Evolutionary conservation across 352 stramenopile species (phyloP).

Genomic region (Phytophthora tubulina): DNA sequence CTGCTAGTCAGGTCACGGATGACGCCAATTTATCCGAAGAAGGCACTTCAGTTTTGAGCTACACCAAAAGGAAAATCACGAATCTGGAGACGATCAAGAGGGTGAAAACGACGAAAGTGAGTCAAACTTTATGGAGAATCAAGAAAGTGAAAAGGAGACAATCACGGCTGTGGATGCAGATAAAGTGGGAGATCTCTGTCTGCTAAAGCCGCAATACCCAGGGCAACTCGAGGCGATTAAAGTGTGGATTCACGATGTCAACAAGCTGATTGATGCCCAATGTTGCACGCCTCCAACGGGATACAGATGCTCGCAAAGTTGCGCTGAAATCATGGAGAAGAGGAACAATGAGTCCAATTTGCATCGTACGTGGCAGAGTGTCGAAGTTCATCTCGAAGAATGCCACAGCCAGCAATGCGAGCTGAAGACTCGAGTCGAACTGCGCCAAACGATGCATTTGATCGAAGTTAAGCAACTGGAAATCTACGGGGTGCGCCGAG

Average conservation of each 20-base stretch:
- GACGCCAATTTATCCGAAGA: neutral
- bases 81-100: neutral
- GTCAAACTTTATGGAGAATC: neutral
- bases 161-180: neutral
- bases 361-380: neutral
- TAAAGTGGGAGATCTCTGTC: constrained; percentile 7
- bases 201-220: constrained; percentile 10
- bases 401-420: constrained; percentile 12
- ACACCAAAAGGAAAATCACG: neutral
- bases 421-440: constrained; percentile 7
- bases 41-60: neutral
- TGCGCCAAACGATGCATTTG: neutral
- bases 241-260: constrained; percentile 5
- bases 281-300: constrained; percentile 7
- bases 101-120: neutral
- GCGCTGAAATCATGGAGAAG: neutral
- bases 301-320: constrained; percentile 11
- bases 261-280: constrained; percentile 4
- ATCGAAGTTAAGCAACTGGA: constrained; percentile 22
- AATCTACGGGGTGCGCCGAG: constrained; percentile 5
- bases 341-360: neutral
- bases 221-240: constrained; percentile 15
- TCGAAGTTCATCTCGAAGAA: constrained; percentile 5
- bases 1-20: neutral
- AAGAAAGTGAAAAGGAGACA: neutral